Evolutionary conservation across 2,329 filamentous ascomycete genomes (phyloP).

Genomic region (Colletotrichum sp.): DNA sequence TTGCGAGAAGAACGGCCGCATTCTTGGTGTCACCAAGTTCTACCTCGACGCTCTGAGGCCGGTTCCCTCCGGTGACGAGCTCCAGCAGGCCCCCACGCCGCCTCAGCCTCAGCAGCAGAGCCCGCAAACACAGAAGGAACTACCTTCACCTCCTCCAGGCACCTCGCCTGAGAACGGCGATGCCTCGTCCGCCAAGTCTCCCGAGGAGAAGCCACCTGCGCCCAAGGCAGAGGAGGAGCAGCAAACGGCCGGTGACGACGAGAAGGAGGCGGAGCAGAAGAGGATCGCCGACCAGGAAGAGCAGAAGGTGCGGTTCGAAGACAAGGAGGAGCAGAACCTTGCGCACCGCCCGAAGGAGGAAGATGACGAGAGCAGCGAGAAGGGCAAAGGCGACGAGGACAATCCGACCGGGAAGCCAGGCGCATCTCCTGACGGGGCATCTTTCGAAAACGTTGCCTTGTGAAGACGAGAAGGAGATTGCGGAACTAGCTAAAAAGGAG

Average conservation of each 20-base stretch:
- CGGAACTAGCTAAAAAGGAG: neutral
- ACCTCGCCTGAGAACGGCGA: slow-evolving; percentile 30
- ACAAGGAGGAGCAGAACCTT: slow-evolving; percentile 59
- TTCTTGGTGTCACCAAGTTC: slow-evolving; percentile 93
- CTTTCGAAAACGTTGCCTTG: slow-evolving; percentile 69
- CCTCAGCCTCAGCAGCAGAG: slow-evolving; percentile 23
- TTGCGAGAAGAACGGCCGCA: slow-evolving; percentile 91
- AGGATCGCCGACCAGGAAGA: slow-evolving; percentile 46
- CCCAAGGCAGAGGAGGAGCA: slow-evolving; percentile 28
- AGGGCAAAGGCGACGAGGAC: slow-evolving; percentile 35
- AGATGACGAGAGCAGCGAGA: slow-evolving; percentile 24
- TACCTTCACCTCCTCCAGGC: slow-evolving; percentile 28
- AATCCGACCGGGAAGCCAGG: slow-evolving; percentile 43
- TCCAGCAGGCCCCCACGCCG: slow-evolving; percentile 27
- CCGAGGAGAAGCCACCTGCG: slow-evolving; percentile 16
- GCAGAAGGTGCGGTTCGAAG: slow-evolving; percentile 62
- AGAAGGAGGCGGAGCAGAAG: slow-evolving; percentile 40
- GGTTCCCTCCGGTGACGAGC: slow-evolving; percentile 41
- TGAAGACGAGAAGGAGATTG: slow-evolving; percentile 32
- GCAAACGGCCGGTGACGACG: slow-evolving; percentile 31
- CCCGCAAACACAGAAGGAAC: slow-evolving; percentile 35
- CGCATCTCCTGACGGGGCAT: slow-evolving; percentile 58
- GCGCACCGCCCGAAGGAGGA: slow-evolving; percentile 47
- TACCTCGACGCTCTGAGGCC: slow-evolving; percentile 81
- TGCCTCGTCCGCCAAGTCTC: slow-evolving; percentile 6